phyloP scores from a whole-genome alignment of 2,329 filamentous ascomycete species.

The Colletotrichum shisoi region DNA sequence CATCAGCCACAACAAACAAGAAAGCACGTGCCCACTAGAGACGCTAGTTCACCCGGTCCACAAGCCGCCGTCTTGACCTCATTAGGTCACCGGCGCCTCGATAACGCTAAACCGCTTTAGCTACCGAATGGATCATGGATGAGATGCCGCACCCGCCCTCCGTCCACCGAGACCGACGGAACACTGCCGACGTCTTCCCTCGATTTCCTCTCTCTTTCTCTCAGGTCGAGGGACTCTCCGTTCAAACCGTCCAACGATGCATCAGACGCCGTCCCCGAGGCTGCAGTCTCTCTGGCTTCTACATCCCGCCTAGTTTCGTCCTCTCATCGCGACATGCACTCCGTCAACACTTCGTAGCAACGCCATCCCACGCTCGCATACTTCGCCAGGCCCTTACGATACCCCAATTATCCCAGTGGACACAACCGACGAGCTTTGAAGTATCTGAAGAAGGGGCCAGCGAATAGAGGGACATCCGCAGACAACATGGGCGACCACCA shows the following conservation, averaged over 20 bases:
- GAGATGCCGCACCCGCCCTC: background rate
- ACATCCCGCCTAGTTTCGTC: slow-evolving; percentile 17
- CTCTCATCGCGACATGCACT: slow-evolving; percentile 8
- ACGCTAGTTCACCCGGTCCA: background rate
- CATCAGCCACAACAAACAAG: slow-evolving; percentile 1
- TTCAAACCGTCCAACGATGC: slow-evolving; percentile 10
- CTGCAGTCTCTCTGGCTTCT: slow-evolving; percentile 25
- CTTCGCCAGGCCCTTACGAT: background rate
- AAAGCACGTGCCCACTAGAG: background rate
- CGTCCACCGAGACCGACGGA: slow-evolving; percentile 24
- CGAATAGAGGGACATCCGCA: background rate
- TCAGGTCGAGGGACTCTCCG: background rate
- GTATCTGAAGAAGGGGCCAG: background rate
- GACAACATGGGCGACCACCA: slow-evolving; percentile 44
- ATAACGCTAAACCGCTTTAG: slow-evolving; percentile 36
- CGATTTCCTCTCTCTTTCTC: slow-evolving; percentile 15
- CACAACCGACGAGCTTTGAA: background rate
- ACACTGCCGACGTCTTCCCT: slow-evolving; percentile 11
- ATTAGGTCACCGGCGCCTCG: slow-evolving; percentile 35
- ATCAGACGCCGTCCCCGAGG: slow-evolving; percentile 10
- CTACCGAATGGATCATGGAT: slow-evolving; percentile 28
- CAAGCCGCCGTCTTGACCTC: slow-evolving; percentile 14
- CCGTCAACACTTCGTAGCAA: background rate
- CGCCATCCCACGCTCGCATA: background rate
- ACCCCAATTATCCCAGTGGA: background rate